These are phyloP conservation scores for Aristolochia fimbriata DNA, from an alignment of 164 flowering plant genomes.

Conservation along the genomic window DNA sequence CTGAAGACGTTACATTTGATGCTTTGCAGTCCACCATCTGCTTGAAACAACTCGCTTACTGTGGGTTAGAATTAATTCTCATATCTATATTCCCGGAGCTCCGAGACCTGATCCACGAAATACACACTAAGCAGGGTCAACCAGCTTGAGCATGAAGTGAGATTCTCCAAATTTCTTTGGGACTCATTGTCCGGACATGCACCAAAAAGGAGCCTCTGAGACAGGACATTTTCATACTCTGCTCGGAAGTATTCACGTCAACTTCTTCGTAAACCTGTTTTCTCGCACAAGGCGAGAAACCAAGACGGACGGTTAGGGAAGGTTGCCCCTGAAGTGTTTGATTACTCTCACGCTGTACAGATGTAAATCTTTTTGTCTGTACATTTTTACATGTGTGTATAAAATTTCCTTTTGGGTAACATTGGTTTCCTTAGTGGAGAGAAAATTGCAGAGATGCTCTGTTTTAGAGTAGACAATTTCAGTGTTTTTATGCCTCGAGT, in stretches of 20 bases:
- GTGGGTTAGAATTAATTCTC: constrained; percentile 61
- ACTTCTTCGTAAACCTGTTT: neutral
- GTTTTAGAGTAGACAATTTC: neutral
- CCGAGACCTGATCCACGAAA: constrained; percentile 43
- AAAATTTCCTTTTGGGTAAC: neutral
- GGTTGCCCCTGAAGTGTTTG: neutral
- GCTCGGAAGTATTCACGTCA: neutral
- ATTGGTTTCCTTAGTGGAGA: neutral
- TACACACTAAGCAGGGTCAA: constrained; percentile 39
- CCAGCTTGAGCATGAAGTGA: constrained; percentile 7
- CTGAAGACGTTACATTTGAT: neutral
- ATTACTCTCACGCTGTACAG: neutral
- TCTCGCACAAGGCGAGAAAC: neutral
- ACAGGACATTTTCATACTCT: too few relatives aligned
- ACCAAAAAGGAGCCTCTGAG: neutral
- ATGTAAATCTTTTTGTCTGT: neutral
- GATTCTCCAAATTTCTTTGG: neutral
- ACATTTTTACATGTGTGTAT: neutral
- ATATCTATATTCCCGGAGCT: constrained; percentile 84
- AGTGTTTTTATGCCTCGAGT: too few relatives aligned
- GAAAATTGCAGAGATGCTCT: neutral
- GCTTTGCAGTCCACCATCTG: constrained; percentile 68
- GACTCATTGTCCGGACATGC: neutral
- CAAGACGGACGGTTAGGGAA: neutral
- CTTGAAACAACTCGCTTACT: constrained; percentile 82